Evolutionary conservation across 371 early-diverging fungal genomes (phyloP), one percentile per base, ranked within the genome.

Genomic region (Nematocida sp.): DNA sequence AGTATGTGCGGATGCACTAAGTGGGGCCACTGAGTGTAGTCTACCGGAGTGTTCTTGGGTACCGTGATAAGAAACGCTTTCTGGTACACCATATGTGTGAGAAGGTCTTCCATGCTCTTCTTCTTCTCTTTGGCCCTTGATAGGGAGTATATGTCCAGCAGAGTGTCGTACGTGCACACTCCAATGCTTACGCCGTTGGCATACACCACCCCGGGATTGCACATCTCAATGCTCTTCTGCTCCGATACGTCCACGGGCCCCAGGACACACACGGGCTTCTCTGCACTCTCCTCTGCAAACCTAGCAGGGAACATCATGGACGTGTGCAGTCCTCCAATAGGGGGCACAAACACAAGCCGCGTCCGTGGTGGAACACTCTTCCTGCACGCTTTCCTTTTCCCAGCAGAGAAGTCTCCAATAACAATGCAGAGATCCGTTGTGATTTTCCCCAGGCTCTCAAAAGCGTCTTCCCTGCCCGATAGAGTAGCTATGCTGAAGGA

Each of bases 291-390:
- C 23, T 23, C 27, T 23, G 25, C 11, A 31, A 46, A 70, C 53
- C 51, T 37, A 13, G 58, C 52, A n/a, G 74, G 74, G 29, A 50
- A 58, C 2, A 41, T 32, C 74, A 70, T 70, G 15, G 45, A 40
- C 13, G 46, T 23, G n/a, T 70, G 19, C 17, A 60, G 7, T 1
- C 60, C 57, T 37, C 41, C 62, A n/a, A 7, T 11, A 3, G 7
- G n/a, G n/a, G 74, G 74, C 8, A 70, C 29, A 5, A n/a, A 36
- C 8, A 60, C 36, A 11, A 21, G 41, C 0, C 11, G 27, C 1
- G 15, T 48, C 32, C 50, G 23, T 1, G 0, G 1, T 29, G 3
- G 25, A 13, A n/a, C 13, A 1, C 43, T 3, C 11, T 41, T n/a
- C 36, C 60, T 37, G 41, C 51, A 70, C 17, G 21, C 2, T 1